These are phyloP conservation scores for Camellia sinensis DNA, from an alignment of 148 eudicot genomes.

Conservation along the genomic window DNA sequence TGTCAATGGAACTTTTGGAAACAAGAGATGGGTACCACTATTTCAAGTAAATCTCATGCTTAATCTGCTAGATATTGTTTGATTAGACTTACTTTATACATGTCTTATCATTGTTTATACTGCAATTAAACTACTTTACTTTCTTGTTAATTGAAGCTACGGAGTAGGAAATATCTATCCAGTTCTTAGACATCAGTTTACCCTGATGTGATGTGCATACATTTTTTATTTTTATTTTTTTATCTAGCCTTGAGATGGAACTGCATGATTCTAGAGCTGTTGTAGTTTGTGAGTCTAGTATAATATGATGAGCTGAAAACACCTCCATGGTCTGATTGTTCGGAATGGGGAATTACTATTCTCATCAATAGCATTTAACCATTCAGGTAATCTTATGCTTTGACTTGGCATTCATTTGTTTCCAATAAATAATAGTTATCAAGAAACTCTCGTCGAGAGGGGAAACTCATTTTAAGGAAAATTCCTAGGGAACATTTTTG, in stretches of 20 bases:
- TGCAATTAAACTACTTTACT: not conserved
- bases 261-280: not conserved
- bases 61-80: not conserved
- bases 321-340: not conserved
- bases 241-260: not conserved
- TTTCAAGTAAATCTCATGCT: conserved; percentile 50
- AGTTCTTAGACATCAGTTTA: not conserved
- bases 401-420: not conserved
- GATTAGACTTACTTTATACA: not conserved
- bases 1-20: conserved; percentile 91
- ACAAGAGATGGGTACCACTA: conserved; percentile 58
- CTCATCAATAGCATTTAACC: not conserved
- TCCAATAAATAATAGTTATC: not conserved
- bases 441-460: too few species aligned
- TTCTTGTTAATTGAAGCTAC: not conserved
- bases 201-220: not conserved
- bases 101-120: not conserved
- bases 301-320: not conserved
- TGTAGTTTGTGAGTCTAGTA: not conserved
- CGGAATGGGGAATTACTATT: not conserved
- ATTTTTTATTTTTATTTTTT: not conserved
- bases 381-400: not conserved
- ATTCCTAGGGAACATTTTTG: too few species aligned
- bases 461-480: too few species aligned
- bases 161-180: not conserved